Base-by-base conservation (phyloP, 176 grass and related monocot species). In the Phoenix dactylifera region DNA sequence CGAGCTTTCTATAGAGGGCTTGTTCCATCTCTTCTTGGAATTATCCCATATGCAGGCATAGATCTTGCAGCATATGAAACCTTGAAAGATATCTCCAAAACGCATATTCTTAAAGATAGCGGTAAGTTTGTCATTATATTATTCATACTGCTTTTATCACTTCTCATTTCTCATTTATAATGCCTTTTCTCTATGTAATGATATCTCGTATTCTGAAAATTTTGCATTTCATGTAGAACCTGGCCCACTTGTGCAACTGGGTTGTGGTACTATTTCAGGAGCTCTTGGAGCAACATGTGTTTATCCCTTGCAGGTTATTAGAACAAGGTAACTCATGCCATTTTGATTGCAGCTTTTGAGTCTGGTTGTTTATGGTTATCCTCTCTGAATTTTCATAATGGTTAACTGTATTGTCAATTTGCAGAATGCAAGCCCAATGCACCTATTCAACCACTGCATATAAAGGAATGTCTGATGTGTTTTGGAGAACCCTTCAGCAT, bases 21-120 rank as follows among this genome's bases (percentile, higher is more conserved):
- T 44, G 55, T 95, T 59, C 89, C 89, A 66, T 88, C 84, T 59
- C 79, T 95, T 67, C 74, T 95, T 59, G 89, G 89, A 71, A 95
- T 95, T 64, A 80, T 95, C 32, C 89, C 89, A 18, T 95, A 88
- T 79, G 89, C 89, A 28, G 89, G 89, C 66, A 88, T 95, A 64
- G 89, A 95, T 81, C 89, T 88, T 79, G 77, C 85, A 66, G 78
- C 83, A 62, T 95, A 95, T 54, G 89, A 95, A 58, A 88, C 89
- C 55, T 59, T 95, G 68, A 95, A 88, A 79, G 89, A 95, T 70
- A 88, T 82, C 80, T 95, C 89, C 22, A 85, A 65, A 74, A 85
- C 78, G 60, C 85, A 95, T 82, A 50, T 88, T 39, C 78, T 88
- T 69, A 70, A 79, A 57, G 81, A 95, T 49, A 85, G 64, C 4